phyloP scores from a whole-genome alignment of 2,329 filamentous ascomycete species.

The Periconia macrospinosa region DNA sequence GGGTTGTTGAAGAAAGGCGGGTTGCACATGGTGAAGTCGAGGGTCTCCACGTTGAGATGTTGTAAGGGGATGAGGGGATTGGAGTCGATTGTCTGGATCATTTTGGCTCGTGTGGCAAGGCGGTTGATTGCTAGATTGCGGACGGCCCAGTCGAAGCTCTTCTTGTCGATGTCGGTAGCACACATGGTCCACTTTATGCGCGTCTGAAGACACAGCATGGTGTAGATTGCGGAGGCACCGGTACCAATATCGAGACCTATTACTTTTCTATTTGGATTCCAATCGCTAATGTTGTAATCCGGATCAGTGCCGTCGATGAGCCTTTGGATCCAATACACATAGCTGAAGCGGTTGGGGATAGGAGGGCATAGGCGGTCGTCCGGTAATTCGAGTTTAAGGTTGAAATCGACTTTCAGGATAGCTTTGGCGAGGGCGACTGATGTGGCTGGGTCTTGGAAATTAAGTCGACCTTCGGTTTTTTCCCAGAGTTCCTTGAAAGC shows the following conservation, averaged over 20 bases:
- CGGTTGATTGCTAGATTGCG: conserved; percentile 69
- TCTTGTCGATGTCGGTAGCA: conserved; percentile 70
- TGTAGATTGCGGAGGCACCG: conserved; percentile 89
- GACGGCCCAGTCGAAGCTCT: conserved; percentile 67
- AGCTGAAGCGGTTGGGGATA: conserved; percentile 75
- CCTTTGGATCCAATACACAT: conserved; percentile 84
- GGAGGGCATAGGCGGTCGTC: conserved; percentile 83
- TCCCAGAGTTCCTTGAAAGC: conserved; percentile 59
- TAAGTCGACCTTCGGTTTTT: conserved; percentile 60
- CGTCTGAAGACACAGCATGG: conserved; percentile 73
- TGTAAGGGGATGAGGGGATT: conserved; percentile 67
- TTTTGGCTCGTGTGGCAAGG: conserved; percentile 64
- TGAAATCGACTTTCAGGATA: conserved; percentile 75
- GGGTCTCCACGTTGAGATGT: conserved; percentile 49
- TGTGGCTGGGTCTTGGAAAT: conserved; percentile 78
- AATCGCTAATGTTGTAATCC: conserved; percentile 51
- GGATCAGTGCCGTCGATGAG: conserved; percentile 71
- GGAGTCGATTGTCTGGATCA: conserved; percentile 58
- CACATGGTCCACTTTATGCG: conserved; percentile 64
- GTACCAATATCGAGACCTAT: conserved; percentile 84
- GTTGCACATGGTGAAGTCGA: conserved; percentile 92
- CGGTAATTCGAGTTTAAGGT: conserved; percentile 70
- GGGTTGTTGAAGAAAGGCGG: conserved; percentile 88
- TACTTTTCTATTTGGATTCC: conserved; percentile 54
- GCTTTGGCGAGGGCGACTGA: conserved; percentile 78